Base-by-base conservation (phyloP, 2,329 filamentous ascomycete genomes). In the Fusarium secorum region DNA sequence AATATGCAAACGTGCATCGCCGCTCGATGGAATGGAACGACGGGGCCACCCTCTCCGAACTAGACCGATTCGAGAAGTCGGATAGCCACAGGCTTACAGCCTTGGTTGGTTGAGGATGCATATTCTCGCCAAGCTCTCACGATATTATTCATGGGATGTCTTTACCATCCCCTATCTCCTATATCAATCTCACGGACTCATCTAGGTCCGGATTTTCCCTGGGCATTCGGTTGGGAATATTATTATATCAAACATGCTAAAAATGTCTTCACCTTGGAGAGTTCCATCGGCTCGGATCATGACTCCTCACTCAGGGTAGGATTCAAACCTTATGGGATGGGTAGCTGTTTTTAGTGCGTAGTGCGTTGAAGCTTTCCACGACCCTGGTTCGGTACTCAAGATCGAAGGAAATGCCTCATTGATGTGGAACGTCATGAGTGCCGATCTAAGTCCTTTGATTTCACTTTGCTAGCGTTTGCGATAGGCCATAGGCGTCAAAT, bases 381-480 rank as follows among this genome's bases (percentile, higher is more conserved):
- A 64, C 45, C 67, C 63, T 38, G 48, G 67, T 36, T 54, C 55
- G 52, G 55, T 49, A 68, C 33, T 68, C 42, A 64, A 53, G 46
- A 71, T 60, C 44, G 38, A 35, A 53, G 45, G 63, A 71, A 71
- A 71, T 71, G 49, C 68, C 68, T 71, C 68, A 68, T 57, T 42
- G 44, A 68, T 48, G 56, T 38, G 42, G 53, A 71, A 58, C 63
- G 57, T 57, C 54, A 64, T 48, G 44, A 38, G 44, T 44, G 68
- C 59, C 58, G 68, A 71, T 71, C 68, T 22, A 48, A 61, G 68
- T 64, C 68, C 68, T 71, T 71, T 71, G 68, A 70, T 70, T 45
- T 71, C 67, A 42, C 35, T 38, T 22, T 30, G 20, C 55, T 41
- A 30, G 38, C 36, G 41, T 59, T 35, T 41, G 35, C 46, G 45